These are phyloP conservation scores for Vanrija sp. DNA, from an alignment of 1,284 basidiomycete genomes.

Conservation along the genomic window DNA sequence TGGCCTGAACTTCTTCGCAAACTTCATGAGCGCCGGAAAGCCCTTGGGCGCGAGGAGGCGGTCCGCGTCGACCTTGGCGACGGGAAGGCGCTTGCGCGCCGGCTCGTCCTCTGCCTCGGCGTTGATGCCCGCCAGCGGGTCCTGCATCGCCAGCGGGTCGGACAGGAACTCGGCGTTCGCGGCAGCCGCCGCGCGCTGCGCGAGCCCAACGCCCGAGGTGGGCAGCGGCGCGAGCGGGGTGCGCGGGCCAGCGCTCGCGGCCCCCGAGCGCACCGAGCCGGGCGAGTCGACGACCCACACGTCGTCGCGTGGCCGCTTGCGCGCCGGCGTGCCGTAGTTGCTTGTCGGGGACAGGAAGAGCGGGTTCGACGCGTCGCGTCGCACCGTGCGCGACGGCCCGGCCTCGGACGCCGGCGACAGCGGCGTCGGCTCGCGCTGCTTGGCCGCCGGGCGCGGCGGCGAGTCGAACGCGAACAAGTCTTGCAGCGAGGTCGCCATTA, in stretches of 20 bases:
- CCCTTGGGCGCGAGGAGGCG: slow-evolving; percentile 65
- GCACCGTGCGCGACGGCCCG: slow-evolving; percentile 1
- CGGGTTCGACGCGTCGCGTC: slow-evolving; percentile 11
- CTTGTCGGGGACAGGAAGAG: slow-evolving; percentile 34
- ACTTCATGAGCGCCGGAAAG: slow-evolving; percentile 69
- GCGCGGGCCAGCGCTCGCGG: background rate
- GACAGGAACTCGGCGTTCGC: slow-evolving; percentile 1
- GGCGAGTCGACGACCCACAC: background rate
- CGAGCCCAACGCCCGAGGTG: background rate
- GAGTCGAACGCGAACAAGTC: slow-evolving; percentile 33
- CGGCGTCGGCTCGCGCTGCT: background rate
- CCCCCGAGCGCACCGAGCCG: background rate
- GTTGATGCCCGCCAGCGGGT: slow-evolving; percentile 2
- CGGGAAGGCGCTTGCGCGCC: slow-evolving; percentile 55
- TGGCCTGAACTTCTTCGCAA: slow-evolving; percentile 67
- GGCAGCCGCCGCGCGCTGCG: background rate
- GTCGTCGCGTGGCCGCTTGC: background rate
- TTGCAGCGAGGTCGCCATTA: slow-evolving; percentile 4
- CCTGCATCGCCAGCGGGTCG: slow-evolving; percentile 11
- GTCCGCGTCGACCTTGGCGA: slow-evolving; percentile 68
- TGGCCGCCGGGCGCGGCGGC: slow-evolving; percentile 16
- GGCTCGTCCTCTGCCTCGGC: slow-evolving; percentile 22
- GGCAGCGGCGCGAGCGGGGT: background rate
- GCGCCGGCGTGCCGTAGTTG: background rate
- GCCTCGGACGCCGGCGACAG: background rate